These are phyloP conservation scores for Hydnomerulius pinastri DNA, from an alignment of 768 basidiomycete species.

Conservation along the genomic window DNA sequence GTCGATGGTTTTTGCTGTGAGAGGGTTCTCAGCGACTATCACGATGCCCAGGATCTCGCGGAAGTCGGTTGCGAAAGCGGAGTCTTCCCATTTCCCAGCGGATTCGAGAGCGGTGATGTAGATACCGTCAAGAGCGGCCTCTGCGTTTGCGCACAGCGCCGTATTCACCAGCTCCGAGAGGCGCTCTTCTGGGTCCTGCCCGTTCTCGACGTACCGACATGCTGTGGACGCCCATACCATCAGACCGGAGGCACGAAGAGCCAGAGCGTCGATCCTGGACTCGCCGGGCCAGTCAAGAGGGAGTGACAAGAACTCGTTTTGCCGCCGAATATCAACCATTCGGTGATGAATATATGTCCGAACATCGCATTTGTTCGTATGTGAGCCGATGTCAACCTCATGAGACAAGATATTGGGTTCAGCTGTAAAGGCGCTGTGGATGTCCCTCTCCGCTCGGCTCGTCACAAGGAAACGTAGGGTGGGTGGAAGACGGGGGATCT, in stretches of 20 bases:
- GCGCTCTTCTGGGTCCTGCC: conserved; percentile 33
- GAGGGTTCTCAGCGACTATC: conserved; percentile 30
- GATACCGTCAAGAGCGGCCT: conserved; percentile 30
- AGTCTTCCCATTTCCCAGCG: conserved; percentile 32
- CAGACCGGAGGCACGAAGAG: conserved; percentile 31
- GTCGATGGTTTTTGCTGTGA: conserved; percentile 27
- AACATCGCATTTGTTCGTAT: conserved; percentile 26
- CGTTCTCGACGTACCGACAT: conserved; percentile 32
- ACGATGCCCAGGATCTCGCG: conserved; percentile 33
- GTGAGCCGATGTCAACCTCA: conserved; percentile 30
- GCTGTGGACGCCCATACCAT: conserved; percentile 37
- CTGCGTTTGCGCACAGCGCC: conserved; percentile 25
- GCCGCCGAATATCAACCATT: conserved; percentile 25
- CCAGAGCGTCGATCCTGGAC: conserved; percentile 14
- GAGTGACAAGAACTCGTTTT: conserved; percentile 29
- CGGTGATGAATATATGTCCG: conserved; percentile 26
- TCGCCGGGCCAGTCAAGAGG: conserved; percentile 33
- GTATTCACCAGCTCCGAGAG: conserved; percentile 23
- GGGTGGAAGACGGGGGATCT: conserved; percentile 14
- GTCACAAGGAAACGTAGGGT: conserved; percentile 35
- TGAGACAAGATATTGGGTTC: conserved; percentile 13
- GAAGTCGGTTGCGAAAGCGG: conserved; percentile 29
- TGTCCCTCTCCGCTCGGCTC: conserved; percentile 34
- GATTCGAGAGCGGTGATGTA: conserved; percentile 34
- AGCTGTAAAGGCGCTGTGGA: conserved; percentile 16